These are phyloP conservation scores for Sporothrix euskadiensis DNA, from an alignment of 2,329 filamentous ascomycete species.

Conservation along the genomic window DNA sequence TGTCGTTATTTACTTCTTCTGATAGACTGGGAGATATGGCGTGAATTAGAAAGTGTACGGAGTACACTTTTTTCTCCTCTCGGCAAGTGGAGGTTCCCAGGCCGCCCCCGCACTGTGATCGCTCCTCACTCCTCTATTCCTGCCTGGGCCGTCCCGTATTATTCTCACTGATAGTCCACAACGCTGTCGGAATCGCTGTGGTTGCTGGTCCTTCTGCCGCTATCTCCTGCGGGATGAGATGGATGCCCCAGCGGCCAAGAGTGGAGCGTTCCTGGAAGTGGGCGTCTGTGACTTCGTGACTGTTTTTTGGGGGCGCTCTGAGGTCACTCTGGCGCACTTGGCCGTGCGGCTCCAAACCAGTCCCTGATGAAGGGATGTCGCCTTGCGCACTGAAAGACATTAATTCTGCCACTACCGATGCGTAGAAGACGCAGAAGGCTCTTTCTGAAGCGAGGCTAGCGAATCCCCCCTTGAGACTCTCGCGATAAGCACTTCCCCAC, in stretches of 20 bases:
- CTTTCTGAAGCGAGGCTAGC: not conserved
- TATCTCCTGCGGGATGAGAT: not conserved
- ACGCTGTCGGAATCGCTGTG: not conserved
- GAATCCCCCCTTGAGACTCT: not conserved
- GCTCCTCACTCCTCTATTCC: not conserved
- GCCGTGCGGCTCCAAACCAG: not conserved
- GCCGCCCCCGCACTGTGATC: not conserved
- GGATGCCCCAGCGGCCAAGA: not conserved
- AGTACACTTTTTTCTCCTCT: not conserved
- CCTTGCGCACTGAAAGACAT: not conserved
- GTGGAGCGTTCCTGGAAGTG: not conserved
- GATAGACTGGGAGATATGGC: not conserved
- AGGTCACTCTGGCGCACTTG: not conserved
- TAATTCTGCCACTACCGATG: not conserved
- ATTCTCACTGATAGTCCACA: not conserved
- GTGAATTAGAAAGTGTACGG: too few species aligned
- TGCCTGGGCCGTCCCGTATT: conserved; percentile 6
- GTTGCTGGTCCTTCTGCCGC: not conserved
- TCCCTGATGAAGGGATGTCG: not conserved
- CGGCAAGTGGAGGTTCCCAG: not conserved
- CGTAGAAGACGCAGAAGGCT: conserved; percentile 1
- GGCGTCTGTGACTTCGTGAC: not conserved
- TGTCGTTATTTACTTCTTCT: conserved; percentile 9
- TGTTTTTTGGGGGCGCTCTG: not conserved
- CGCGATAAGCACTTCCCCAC: not conserved